These are phyloP conservation scores for Fusarium concolor DNA, from an alignment of 2,329 filamentous ascomycete species.

Conservation along the genomic window DNA sequence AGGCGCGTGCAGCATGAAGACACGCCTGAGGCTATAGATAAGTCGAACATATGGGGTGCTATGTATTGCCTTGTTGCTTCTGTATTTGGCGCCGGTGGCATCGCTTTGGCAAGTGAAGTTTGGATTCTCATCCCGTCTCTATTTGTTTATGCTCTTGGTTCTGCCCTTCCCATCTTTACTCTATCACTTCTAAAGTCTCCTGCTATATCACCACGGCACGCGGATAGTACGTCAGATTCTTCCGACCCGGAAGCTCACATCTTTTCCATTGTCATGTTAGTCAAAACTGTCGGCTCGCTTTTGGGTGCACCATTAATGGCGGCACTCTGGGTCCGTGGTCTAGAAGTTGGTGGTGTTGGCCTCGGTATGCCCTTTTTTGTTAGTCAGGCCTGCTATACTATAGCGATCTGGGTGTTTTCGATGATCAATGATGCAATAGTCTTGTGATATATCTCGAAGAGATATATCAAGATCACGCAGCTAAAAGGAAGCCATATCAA, in stretches of 20 bases:
- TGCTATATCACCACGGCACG: conserved; percentile 45
- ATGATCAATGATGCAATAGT: conserved; percentile 7
- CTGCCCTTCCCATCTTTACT: conserved; percentile 63
- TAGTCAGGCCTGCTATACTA: conserved; percentile 38
- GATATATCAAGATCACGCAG: no score
- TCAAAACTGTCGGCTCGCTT: conserved; percentile 61
- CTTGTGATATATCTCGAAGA: no score
- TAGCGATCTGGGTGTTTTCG: conserved; percentile 35
- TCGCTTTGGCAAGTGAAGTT: conserved; percentile 54
- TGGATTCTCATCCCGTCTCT: conserved; percentile 58
- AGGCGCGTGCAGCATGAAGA: neutral
- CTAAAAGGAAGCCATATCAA: no score
- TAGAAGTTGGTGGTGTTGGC: conserved; percentile 50
- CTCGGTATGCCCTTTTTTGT: conserved; percentile 45
- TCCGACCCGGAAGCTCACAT: conserved; percentile 54
- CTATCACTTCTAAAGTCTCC: conserved; percentile 61
- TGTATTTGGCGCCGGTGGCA: conserved; percentile 56
- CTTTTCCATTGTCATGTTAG: conserved; percentile 64
- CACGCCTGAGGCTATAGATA: conserved; percentile 7
- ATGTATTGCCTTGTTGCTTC: conserved; percentile 39
- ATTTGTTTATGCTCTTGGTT: conserved; percentile 60
- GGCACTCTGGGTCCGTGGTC: conserved; percentile 59
- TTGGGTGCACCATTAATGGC: conserved; percentile 62
- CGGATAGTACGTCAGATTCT: neutral
- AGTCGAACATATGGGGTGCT: conserved; percentile 33